Percentiles rank a stretch among this genome's conserved stretches.
Conservation (phyloP, 2,329 filamentous ascomycete species). For the Triangularia setosa region DNA sequence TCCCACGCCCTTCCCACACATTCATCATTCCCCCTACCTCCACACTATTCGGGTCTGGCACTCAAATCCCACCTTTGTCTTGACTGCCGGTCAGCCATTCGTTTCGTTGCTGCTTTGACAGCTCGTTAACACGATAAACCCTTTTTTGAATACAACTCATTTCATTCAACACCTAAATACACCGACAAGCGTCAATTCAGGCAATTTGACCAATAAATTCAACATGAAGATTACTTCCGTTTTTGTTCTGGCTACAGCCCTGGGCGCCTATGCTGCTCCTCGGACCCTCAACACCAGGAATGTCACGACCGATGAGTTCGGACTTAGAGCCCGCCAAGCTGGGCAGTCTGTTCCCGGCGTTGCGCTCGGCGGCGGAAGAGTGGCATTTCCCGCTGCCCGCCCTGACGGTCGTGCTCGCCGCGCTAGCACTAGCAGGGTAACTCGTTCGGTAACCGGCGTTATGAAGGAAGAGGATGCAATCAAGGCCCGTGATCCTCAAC, state of each 20-base stretch:
- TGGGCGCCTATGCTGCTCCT: constrained; percentile 5
- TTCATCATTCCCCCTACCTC: neutral
- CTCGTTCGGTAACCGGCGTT: neutral
- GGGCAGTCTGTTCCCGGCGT: neutral
- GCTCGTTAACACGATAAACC: neutral
- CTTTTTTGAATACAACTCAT: neutral
- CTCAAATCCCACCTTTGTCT: neutral
- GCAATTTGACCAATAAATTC: neutral
- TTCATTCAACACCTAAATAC: neutral
- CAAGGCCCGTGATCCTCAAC: neutral
- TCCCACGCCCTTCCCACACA: neutral
- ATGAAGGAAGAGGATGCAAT: neutral
- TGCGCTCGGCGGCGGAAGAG: neutral
- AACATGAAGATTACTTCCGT: neutral
- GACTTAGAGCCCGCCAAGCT: neutral
- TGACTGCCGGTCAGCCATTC: neutral
- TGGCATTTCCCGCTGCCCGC: neutral
- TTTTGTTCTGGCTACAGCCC: neutral
- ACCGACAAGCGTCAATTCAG: neutral
- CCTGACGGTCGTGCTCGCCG: neutral
- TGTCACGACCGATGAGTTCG: neutral
- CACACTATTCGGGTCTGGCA: neutral
- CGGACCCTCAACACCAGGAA: neutral
- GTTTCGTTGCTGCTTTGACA: neutral
- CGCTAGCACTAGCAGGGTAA: neutral